Evolutionary conservation across 768 basidiomycete genomes (phyloP), one percentile per base, ranked within the genome.

Genomic region (Tylopilus rubrobrunneus): DNA sequence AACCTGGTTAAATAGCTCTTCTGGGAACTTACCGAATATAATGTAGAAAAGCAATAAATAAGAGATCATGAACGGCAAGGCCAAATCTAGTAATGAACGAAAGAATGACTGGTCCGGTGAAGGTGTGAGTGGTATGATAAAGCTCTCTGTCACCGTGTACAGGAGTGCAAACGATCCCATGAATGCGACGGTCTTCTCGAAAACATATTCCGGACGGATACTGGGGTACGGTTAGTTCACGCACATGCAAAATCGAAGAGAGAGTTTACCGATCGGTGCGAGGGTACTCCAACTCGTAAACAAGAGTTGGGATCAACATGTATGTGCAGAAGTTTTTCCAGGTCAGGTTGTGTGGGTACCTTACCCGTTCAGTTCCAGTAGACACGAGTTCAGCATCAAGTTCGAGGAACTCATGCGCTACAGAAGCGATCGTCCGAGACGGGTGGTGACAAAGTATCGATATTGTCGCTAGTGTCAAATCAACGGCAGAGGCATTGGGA

Each of bases 261-360:
- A 46, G 14, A 44, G 71, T 81, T 47, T 63, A 91, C 91, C 78
- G 74, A 31, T 89, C 84, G 10, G 96, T 98, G 48, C 96, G 76
- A 10, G 96, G 96, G 69, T 95, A 99, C 71, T 98, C 95, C 33
- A 98, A 76, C 68, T 98, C 94, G 65, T 99, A 99, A 7, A 98
- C 94, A 41, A 99, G 78, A 0, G 92, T 92, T 14, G 97, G 97
- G 44, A 90, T 85, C 37, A 95, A 73, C 72, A 91, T 83, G 71
- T 95, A 99, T 37, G 87, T 80, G 28, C 81, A 81, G 66, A 94
- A 98, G 69, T 92, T 87, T 63, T 77, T 81, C 65, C 83, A 79
- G 0, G 85, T 86, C 56, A 98, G 79, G 67, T 94, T 98, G 45
- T 85, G 76, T 1, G 95, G 95, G 83, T 90, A 99, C 17, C 77